These are phyloP conservation scores for Kwoniella dejecticola DNA, from an alignment of 768 basidiomycete genomes.

Conservation along the genomic window DNA sequence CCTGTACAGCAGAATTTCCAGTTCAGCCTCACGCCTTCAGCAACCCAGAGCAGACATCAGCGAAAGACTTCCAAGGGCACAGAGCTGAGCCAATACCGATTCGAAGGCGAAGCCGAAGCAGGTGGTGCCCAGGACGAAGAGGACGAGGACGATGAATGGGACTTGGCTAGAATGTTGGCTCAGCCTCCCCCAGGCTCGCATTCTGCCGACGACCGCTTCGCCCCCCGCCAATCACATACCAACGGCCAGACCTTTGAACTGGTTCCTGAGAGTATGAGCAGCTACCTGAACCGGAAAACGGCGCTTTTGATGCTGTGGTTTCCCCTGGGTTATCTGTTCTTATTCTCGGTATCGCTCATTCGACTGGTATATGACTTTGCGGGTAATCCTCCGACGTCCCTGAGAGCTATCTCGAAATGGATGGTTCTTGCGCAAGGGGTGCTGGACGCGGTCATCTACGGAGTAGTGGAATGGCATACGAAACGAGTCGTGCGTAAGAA, in stretches of 20 bases:
- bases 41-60: background rate
- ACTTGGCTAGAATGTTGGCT: slow-evolving; percentile 41
- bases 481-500: slow-evolving; percentile 50
- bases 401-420: slow-evolving; percentile 55
- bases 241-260: slow-evolving; percentile 41
- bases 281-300: slow-evolving; percentile 56
- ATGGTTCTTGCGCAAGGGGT: slow-evolving; percentile 55
- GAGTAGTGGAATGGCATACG: slow-evolving; percentile 55
- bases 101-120: slow-evolving; percentile 3
- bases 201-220: slow-evolving; percentile 25
- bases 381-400: slow-evolving; percentile 31
- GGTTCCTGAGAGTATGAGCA: slow-evolving; percentile 52
- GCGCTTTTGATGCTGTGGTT: slow-evolving; percentile 55
- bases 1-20: slow-evolving; percentile 3
- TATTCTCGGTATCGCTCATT: slow-evolving; percentile 56
- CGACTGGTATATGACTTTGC: slow-evolving; percentile 54
- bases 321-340: slow-evolving; percentile 51
- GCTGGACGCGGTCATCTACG: slow-evolving; percentile 56
- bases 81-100: no score
- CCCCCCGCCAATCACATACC: slow-evolving; percentile 2
- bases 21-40: background rate
- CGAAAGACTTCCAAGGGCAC: no score
- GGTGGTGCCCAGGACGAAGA: slow-evolving; percentile 11
- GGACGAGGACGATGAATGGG: slow-evolving; percentile 32
- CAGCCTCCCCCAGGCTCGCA: slow-evolving; percentile 25